Evolutionary conservation across 148 eudicot species (phyloP).

Genomic region (Polygonum aviculare): DNA sequence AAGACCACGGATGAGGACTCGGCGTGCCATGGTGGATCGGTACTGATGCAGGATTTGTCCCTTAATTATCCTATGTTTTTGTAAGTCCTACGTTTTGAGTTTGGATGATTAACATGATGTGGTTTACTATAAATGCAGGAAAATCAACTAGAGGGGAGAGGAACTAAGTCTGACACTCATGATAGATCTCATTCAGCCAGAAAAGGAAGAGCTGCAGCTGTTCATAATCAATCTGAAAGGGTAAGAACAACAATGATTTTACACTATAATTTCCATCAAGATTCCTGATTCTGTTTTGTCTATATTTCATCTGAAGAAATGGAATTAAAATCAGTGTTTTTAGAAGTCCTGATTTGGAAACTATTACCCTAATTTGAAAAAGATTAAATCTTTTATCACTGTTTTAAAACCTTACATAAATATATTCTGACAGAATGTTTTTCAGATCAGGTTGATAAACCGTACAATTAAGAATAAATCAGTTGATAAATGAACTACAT

Average conservation of each 20-base stretch:
- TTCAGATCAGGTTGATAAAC: no score
- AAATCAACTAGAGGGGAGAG: constrained; percentile 45
- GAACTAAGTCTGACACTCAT: constrained; percentile 36
- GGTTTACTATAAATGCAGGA: constrained; percentile 27
- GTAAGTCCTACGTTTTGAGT: not conserved
- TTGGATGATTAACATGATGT: not conserved
- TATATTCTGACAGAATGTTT: no score
- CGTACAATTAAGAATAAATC: no score
- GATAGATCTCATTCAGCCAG: constrained; percentile 44
- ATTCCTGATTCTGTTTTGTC: not conserved
- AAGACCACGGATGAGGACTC: constrained; percentile 60
- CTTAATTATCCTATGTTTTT: not conserved
- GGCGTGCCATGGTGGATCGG: constrained; percentile 55
- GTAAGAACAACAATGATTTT: constrained; percentile 17
- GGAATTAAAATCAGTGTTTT: no score
- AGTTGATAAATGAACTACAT: not conserved
- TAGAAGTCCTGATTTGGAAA: no score
- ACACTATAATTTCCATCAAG: not conserved
- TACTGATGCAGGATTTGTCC: constrained; percentile 14
- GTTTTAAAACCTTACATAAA: no score
- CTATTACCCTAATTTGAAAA: no score
- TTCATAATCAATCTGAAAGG: constrained; percentile 92
- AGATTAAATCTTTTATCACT: no score
- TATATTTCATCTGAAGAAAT: no score
- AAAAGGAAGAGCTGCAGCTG: constrained; percentile 58